Base-by-base conservation (phyloP, 331 rosid genomes). In the Telfairia occidentalis region DNA sequence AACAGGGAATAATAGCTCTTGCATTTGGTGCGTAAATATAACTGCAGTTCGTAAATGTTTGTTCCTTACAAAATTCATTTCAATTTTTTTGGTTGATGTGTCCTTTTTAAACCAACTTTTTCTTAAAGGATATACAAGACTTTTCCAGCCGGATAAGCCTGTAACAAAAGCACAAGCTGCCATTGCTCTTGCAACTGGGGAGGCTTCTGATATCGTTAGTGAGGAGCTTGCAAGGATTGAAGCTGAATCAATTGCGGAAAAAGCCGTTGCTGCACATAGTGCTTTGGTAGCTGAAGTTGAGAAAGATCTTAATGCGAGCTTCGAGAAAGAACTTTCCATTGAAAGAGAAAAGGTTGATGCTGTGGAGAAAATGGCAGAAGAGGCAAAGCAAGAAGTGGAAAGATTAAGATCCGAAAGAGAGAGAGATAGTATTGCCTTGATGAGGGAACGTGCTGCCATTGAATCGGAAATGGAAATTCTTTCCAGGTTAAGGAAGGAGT, bases 91-190 rank as follows among this genome's bases (percentile, higher is more conserved):
- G 12, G 24, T 46, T 16, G 38, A 73, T 59, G 9, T 37, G 16
- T 74, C 43, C 30, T 19, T 58, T 11, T 37, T 18, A 67, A 60
- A 26, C 53, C 3, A 30, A 70, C 43, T 2, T 5, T 18, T 74
- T 72, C 78, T 75, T 77, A 78, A 69, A 95, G 99, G 99, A 81
- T 92, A 90, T 73, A 95, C 97, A 28, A 84, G 96, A 80, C 82
- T 95, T 48, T 95, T 95, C 84, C 99, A 92, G 85, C 97, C 97
- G 7, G 86, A 84, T 74, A 95, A 95, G 81, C 99, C 99, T 5
- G 99, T 95, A 59, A 95, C 97, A 30, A 95, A 95, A 80, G 92
- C 92, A 79, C 99, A 95, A 86, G 97, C 97, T 61, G 97, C 99
- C 73, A 77, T 95, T 82, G 99, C 97, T 74, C 96, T 95, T 77